Conservation (phyloP, 495 filamentous ascomycete genomes). For the Thermothielavioides terrestris region DNA sequence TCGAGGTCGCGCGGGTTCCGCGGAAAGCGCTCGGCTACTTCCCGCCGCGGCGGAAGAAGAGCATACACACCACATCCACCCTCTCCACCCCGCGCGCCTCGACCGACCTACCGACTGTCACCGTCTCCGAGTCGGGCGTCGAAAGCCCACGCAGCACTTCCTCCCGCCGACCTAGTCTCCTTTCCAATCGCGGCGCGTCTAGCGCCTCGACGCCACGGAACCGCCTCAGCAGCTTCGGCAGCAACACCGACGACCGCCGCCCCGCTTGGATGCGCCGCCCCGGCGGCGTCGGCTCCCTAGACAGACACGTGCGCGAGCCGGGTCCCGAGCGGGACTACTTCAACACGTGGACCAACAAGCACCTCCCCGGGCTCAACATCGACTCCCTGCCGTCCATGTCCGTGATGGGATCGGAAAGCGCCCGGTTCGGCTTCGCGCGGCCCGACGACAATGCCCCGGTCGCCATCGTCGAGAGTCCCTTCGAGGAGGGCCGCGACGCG, state of each 20-base stretch:
- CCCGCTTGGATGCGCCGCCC: conserved; percentile 62
- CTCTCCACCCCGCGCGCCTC: conserved; percentile 56
- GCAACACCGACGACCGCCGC: conserved; percentile 23
- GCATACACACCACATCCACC: conserved; percentile 44
- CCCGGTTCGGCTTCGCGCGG: conserved; percentile 40
- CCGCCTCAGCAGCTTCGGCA: conserved; percentile 22
- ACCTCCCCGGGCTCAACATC: conserved; percentile 63
- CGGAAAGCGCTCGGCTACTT: conserved; percentile 82
- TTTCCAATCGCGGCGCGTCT: conserved; percentile 13
- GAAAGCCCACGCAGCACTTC: conserved; percentile 29
- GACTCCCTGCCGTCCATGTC: conserved; percentile 47
- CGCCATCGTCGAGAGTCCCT: conserved; percentile 43
- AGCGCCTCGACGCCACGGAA: conserved; percentile 11
- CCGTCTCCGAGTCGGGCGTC: conserved; percentile 24
- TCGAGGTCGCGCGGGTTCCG: conserved; percentile 81
- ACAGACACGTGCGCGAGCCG: conserved; percentile 55
- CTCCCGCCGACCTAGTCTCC: conserved; percentile 34
- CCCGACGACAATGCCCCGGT: conserved; percentile 19
- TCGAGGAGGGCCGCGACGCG: conserved; percentile 35
- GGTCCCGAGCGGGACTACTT: conserved; percentile 74
- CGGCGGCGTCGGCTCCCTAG: conserved; percentile 76
- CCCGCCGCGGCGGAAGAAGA: conserved; percentile 81
- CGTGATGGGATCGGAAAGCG: conserved; percentile 40
- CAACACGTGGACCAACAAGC: conserved; percentile 68
- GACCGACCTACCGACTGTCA: conserved; percentile 45